Percentiles rank a stretch among this genome's conserved stretches.
These are phyloP conservation scores for Collybia nuda DNA, from an alignment of 768 basidiomycete species.

Conservation along the genomic window DNA sequence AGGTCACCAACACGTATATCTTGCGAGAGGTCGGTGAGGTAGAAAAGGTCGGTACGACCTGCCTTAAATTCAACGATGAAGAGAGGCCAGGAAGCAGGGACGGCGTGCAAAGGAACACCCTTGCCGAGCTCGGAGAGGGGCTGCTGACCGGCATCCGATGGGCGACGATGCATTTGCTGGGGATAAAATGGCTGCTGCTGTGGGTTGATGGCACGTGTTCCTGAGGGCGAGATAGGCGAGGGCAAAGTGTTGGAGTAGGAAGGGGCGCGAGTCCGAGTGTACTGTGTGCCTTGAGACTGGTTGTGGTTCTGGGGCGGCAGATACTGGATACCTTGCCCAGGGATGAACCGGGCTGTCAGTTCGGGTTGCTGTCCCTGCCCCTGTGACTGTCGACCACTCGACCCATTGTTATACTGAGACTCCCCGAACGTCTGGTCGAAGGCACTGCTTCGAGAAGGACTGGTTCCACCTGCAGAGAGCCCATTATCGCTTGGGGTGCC, in stretches of 20 bases:
- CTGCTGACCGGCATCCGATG: constrained; percentile 33
- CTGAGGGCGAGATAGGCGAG: constrained; percentile 60
- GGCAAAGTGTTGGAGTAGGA: constrained; percentile 39
- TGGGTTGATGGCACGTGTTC: constrained; percentile 37
- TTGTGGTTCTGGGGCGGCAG: constrained; percentile 15
- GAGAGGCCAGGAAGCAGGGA: constrained; percentile 84
- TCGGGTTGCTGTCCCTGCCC: constrained; percentile 29
- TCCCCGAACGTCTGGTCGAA: constrained; percentile 48
- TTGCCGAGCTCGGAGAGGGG: constrained; percentile 70
- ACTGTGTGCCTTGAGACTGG: constrained; percentile 19
- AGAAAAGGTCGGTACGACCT: constrained; percentile 92
- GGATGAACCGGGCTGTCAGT: constrained; percentile 60
- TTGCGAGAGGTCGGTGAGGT: constrained; percentile 65
- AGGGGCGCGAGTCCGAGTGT: constrained; percentile 38
- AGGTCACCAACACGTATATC: constrained; percentile 82
- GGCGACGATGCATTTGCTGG: constrained; percentile 38
- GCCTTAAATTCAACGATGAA: constrained; percentile 99
- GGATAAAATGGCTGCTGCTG: constrained; percentile 47
- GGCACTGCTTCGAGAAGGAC: constrained; percentile 42
- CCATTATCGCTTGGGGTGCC: constrained; percentile 67
- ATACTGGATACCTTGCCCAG: constrained; percentile 41
- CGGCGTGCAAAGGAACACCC: constrained; percentile 82
- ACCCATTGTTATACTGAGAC: constrained; percentile 30
- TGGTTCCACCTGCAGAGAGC: constrained; percentile 45
- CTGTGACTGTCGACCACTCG: constrained; percentile 23